phyloP scores from a whole-genome alignment of 2,329 filamentous ascomycete species.

The Cytospora paraplurivora region DNA sequence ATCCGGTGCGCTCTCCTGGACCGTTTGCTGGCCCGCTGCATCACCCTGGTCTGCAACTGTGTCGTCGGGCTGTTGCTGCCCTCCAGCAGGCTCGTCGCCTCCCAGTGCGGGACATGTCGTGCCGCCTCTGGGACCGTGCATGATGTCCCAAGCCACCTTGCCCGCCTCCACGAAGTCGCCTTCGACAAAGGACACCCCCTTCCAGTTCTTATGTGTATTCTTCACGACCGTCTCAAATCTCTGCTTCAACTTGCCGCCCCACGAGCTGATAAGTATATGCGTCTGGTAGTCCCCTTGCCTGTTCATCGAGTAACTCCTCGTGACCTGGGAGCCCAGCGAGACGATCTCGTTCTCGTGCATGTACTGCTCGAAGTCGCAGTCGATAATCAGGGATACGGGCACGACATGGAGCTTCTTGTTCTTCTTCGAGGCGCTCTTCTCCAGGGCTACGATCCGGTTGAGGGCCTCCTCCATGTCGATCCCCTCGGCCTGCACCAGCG shows the following conservation, averaged over 20 bases:
- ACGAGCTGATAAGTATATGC: slow-evolving; percentile 77
- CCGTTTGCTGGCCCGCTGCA: slow-evolving; percentile 32
- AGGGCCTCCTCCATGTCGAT: slow-evolving; percentile 43
- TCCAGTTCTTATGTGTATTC: slow-evolving; percentile 77
- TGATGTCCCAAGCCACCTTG: slow-evolving; percentile 65
- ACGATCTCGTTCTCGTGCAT: slow-evolving; percentile 87
- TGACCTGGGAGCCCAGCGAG: slow-evolving; percentile 81
- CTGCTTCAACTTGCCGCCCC: slow-evolving; percentile 72
- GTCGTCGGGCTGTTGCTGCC: slow-evolving; percentile 32
- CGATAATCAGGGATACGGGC: slow-evolving; percentile 79
- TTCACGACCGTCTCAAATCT: slow-evolving; percentile 77
- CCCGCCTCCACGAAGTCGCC: slow-evolving; percentile 74
- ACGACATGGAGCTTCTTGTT: slow-evolving; percentile 51
- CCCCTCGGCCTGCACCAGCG: slow-evolving; percentile 43
- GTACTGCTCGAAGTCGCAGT: slow-evolving; percentile 88
- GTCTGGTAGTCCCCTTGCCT: slow-evolving; percentile 65
- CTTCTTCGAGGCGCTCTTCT: slow-evolving; percentile 39
- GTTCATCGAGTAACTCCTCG: slow-evolving; percentile 88
- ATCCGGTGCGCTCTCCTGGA: slow-evolving; percentile 33
- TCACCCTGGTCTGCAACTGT: background rate
- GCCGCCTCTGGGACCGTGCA: slow-evolving; percentile 61
- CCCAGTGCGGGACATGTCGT: slow-evolving; percentile 46
- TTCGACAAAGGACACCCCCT: slow-evolving; percentile 70
- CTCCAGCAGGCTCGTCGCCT: slow-evolving; percentile 53
- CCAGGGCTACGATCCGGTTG: slow-evolving; percentile 32